Base-by-base conservation (phyloP, 257 asterid genomes). In the Fraxinus americana region DNA sequence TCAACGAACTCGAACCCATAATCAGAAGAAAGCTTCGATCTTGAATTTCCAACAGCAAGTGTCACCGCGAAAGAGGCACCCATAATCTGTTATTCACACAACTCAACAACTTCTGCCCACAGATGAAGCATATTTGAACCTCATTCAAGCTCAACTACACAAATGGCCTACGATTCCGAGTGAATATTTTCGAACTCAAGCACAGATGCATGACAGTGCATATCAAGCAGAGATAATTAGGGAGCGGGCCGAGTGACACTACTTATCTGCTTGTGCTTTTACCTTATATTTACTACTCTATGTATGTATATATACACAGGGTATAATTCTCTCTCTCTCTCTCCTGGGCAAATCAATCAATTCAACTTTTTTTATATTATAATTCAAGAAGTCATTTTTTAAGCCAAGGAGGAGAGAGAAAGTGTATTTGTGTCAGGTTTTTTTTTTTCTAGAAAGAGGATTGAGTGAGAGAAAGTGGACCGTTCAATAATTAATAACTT, bases 381-480 rank as follows among this genome's bases (percentile, higher is more conserved):
- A 63, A 63, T 9, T 63, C 36, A 11, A 74, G 79, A 83, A 75
- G 80, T 77, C 75, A 67, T 65, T 75, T 85, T 78, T 41, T 10
- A 41, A 68, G 79, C 66, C 67, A 69, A 25, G 69, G 70, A 36
- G 67, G 75, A 75, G 65, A 36, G 82, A 78, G 87, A 78, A 66
- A 75, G 29, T 71, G 85, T 77, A 9, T 63, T n/a, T 63, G 70
- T 79, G 87, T 83, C 87, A 79, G 86, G 76, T 38, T 43, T 34
- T 79, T 71, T 25, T 27, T 6, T 69, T 50, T 50, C 67, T 5
- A 7, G 81, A 75, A 78, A 67, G 45, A 80, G 82, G 78, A 59
- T 73, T 81, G n/a, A 38, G 34, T 52, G 85, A 76, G 87, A 84
- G 84, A 71, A 70, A 74, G 85, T 87, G 91, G 91, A 70, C 91